Evolutionary conservation across 1,284 basidiomycete species (phyloP), one percentile per base, ranked within the genome.

Genomic region (Boletus mariae): DNA sequence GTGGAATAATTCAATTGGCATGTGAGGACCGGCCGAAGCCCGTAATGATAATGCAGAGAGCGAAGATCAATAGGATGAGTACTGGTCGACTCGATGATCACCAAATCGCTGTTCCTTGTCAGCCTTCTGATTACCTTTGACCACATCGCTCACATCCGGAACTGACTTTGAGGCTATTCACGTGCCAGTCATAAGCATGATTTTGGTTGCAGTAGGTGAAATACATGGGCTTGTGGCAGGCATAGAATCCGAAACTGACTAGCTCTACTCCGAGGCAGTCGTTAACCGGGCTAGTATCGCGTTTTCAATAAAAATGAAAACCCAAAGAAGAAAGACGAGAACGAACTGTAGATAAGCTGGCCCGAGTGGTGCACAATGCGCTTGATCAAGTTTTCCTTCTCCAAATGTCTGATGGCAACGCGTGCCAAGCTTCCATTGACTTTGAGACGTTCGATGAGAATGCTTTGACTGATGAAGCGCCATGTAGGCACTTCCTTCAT

Each of bases 401-500:
- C 93, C 74, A 99, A 77, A 77, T 96, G 92, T 64, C 81, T 80
- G 75, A 99, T 98, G 56, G 94, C 94, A 63, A 92, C 75, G 60
- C 97, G 92, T 51, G 96, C 96, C 67, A 99, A 81, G 67, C 88
- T 92, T 59, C 96, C 97, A 76, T 95, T 96, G 77, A 99, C 82
- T 78, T 95, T 94, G 71, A 95, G 80, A 66, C 97, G 88, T 80
- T 99, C 97, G 70, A 99, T 98, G 75, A 99, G 87, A 75, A 95
- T 94, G 66, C 86, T 89, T 79, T 96, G 93, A 71, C 90, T 92
- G 85, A 99, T 95, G 83, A 99, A 92, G 73, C 94, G 93, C 93
- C 96, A 99, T 72, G 95, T 96, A 47, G 97, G 97, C 75, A 96
- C 94, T 77, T 99, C 97, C 86, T 99, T 99, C 69, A 98, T 75